These are phyloP conservation scores for Lasiodiplodia sp. DNA, from an alignment of 2,329 filamentous ascomycete species.

Conservation along the genomic window DNA sequence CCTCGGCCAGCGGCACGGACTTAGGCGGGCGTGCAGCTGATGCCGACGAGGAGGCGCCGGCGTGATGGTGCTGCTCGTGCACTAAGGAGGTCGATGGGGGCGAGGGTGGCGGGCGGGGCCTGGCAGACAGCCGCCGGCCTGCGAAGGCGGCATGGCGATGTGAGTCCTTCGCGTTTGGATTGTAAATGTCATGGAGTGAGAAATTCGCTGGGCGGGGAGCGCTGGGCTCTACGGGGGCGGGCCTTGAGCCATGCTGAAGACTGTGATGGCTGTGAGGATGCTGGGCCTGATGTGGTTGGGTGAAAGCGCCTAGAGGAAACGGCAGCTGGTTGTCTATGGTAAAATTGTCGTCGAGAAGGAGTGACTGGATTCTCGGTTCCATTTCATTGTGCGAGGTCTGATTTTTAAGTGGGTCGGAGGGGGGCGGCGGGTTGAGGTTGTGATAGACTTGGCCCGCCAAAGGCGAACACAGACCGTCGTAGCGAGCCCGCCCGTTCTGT, in stretches of 20 bases:
- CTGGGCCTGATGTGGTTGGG: constrained; percentile 13
- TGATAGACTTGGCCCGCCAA: constrained; percentile 27
- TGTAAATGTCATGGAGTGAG: constrained; percentile 27
- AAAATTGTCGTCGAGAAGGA: constrained; percentile 29
- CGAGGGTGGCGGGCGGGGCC: constrained; percentile 4
- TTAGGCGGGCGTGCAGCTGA: constrained; percentile 31
- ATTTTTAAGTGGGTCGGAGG: constrained; percentile 29
- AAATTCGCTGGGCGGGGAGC: constrained; percentile 22
- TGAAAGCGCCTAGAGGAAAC: constrained; percentile 26
- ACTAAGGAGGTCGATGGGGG: constrained; percentile 8
- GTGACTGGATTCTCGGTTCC: constrained; percentile 30
- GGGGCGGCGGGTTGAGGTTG: constrained; percentile 23
- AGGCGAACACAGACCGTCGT: constrained; percentile 16
- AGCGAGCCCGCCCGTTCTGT: not conserved
- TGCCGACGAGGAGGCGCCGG: not conserved
- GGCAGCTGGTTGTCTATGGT: constrained; percentile 30
- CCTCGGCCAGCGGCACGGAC: constrained; percentile 46
- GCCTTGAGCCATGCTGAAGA: constrained; percentile 21
- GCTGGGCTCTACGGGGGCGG: constrained; percentile 31
- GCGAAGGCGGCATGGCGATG: constrained; percentile 27
- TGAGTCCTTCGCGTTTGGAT: constrained; percentile 21
- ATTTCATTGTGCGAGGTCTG: constrained; percentile 30
- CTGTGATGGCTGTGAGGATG: constrained; percentile 3
- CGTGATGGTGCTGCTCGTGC: constrained; percentile 12
- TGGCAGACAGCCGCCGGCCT: constrained; percentile 9